Evolutionary conservation across 495 filamentous ascomycete genomes (phyloP), one percentile per base, ranked within the genome.

Genomic region (Astrocystis sublimbata): DNA sequence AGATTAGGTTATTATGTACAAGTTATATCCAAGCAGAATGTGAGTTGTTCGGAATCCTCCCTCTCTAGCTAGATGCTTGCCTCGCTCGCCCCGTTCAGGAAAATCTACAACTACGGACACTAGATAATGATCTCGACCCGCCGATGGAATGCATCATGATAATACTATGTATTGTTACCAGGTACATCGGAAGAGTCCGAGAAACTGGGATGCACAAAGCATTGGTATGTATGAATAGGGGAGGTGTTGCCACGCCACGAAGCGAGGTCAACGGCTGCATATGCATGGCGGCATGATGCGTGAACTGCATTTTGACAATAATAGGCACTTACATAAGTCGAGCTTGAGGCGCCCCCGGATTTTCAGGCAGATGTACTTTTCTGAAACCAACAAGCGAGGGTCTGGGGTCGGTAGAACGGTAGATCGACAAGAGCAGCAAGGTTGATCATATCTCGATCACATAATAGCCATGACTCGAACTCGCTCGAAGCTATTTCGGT

Each of bases 261-360:
- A 26, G 35, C 17, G 28, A 57, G 23, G 9, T 57, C 17, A 23
- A 57, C 54, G 54, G 13, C 24, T 23, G 30, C 19, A 10, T 33
- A 40, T 54, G 30, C 15, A 54, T 56, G 33, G 35, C 23, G 7
- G 4, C 36, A 57, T 57, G 41, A 21, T 38, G 54, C 28, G 54
- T 17, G 7, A 57, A 43, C 38, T 33, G 36, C 36, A 57, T 15
- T 30, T n/a, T 23, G 24, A 23, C 54, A 36, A 2, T 45, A n/a
- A 24, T 35, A 35, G 15, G 15, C 24, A 6, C n/a, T n/a, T n/a
- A n/a, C n/a, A n/a, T n/a, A n/a, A n/a, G n/a, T n/a, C n/a, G n/a
- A n/a, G n/a, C n/a, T n/a, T 45, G 35, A 57, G 54, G 21, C n/a
- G 40, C 45, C 40, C 54, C 40, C 54, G 54, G 54, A 57, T 57